Conservation (phyloP, 768 basidiomycete genomes). For the Lentinus brumalis region DNA sequence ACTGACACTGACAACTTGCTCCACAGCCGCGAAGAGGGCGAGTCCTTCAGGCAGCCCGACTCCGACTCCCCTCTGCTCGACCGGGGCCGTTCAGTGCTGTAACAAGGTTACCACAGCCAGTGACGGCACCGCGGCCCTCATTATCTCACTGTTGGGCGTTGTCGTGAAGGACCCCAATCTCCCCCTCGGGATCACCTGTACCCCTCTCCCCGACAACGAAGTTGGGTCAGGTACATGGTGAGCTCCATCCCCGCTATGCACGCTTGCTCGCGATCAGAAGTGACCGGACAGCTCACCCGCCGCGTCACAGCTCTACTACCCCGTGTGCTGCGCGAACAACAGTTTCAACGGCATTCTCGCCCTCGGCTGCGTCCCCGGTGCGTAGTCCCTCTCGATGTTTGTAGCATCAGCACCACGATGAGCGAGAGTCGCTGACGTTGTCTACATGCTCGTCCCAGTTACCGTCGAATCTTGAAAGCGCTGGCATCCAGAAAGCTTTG, state of each 20-base stretch:
- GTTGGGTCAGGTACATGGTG: conserved; percentile 11
- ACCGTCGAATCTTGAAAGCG: no score
- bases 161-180: not conserved
- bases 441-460: no score
- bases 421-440: no score
- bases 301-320: not conserved
- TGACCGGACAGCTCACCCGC: not conserved
- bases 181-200: conserved; percentile 13
- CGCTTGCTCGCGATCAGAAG: no score
- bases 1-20: not conserved
- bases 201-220: conserved; percentile 12
- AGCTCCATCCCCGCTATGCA: not conserved
- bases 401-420: not conserved
- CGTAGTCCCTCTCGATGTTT: not conserved
- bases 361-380: conserved; percentile 10
- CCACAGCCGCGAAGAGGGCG: not conserved
- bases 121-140: not conserved
- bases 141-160: conserved; percentile 15
- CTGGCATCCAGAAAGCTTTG: no score
- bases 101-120: conserved; percentile 1
- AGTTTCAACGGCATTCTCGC: conserved; percentile 5
- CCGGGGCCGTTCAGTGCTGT: conserved; percentile 23
- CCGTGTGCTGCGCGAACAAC: conserved; percentile 14
- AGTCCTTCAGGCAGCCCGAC: not conserved
- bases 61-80: conserved; percentile 9